Evolutionary conservation across 192 early-diverging fungal species (phyloP), one percentile per base, ranked within the genome.

Genomic region (Linnemannia hyalina): DNA sequence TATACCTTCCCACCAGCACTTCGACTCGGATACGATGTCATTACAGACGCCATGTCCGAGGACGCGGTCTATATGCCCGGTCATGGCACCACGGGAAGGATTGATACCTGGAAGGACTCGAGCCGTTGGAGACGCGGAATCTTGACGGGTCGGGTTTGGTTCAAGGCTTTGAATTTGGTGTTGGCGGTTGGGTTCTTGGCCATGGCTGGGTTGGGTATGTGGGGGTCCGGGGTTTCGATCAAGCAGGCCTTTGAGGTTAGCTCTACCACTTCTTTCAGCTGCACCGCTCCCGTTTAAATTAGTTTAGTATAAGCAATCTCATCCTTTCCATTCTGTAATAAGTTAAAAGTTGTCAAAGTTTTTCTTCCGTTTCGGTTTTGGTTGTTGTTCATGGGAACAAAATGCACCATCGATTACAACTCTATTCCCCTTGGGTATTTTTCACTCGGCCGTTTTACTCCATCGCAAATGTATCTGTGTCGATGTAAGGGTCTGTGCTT

Each of bases 1-100:
- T 82, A 82, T 47, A 82, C 81, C 9, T 82, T 82, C 75, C 81
- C 81, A 22, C 81, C 81, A 29, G 47, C 76, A 3, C 41, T 82
- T 29, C 65, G 65, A 68, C 29, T 82, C 8, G 81, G 81, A 44
- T 82, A 77, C 49, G 65, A 69, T 42, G 52, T 82, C 32, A 26
- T 77, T 29, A 57, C 65, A 15, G 74, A 77, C 35, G 81, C 81
- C 22, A 47, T 82, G 35, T 23, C 55, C 3, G n/a, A 75, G 18
- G 74, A 82, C 2, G 78, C 49, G 7, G 49, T 44, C 29, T 42
- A 80, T 54, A 49, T 41, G 7, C 68, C 68, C 7, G 70, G 68
- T 4, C 36, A 54, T 46, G 41, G 44, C 0, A 40, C 47, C 35
- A 49, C 15, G 18, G 41, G 69, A 36, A 32, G 69, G 7, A 68